Evolutionary conservation across 345 rosid genomes (phyloP).

Genomic region (Firmiana major): DNA sequence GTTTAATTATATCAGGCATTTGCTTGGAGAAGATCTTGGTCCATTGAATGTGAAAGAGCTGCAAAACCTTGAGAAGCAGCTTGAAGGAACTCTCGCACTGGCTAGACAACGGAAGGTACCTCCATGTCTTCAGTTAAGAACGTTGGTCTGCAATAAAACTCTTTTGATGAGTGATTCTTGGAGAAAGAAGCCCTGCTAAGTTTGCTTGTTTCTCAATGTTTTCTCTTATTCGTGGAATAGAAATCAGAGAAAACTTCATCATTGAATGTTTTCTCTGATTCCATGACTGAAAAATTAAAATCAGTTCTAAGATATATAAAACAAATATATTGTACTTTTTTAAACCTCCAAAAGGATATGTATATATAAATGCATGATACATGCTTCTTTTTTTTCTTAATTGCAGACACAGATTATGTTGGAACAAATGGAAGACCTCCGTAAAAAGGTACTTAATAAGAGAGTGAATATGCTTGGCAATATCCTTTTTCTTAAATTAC

Average conservation of each 20-base stretch:
- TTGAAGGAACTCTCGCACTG: slow-evolving; percentile 66
- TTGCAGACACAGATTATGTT: slow-evolving; percentile 65
- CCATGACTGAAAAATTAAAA: no score
- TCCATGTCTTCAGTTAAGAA: not conserved
- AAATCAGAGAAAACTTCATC: no score
- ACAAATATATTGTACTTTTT: not conserved
- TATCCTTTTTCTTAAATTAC: no score
- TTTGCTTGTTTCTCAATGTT: not conserved
- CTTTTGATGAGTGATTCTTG: not conserved
- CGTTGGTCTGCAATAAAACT: not conserved
- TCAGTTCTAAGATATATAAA: no score
- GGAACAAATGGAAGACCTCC: slow-evolving; percentile 83
- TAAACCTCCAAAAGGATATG: not conserved
- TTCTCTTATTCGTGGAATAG: not conserved
- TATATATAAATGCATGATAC: not conserved
- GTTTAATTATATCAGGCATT: slow-evolving; percentile 37
- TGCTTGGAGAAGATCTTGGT: slow-evolving; percentile 91
- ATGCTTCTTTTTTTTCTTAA: not conserved
- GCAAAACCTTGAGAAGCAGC: slow-evolving; percentile 73
- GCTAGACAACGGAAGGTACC: slow-evolving; percentile 79
- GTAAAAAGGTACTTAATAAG: slow-evolving; percentile 52
- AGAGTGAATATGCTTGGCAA: not conserved
- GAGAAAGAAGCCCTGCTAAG: not conserved
- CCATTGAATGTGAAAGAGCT: slow-evolving; percentile 69
- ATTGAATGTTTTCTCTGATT: not conserved